Conservation (phyloP, 2,329 filamentous ascomycete species). For the Talaromyces sp. region DNA sequence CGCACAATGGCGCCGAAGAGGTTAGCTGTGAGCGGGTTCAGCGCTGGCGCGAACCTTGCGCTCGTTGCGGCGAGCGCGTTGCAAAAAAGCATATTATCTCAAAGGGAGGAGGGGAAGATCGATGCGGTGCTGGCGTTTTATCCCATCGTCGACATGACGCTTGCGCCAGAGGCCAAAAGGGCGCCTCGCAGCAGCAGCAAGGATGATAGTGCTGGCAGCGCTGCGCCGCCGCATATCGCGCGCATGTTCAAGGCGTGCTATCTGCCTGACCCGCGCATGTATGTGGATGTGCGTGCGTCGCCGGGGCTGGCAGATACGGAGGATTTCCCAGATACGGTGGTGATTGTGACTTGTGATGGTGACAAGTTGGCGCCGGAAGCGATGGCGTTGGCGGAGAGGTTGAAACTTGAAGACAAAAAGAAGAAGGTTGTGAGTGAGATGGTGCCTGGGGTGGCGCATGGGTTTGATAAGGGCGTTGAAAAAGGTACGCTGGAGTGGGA, state of each 20-base stretch:
- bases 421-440: not conserved
- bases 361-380: constrained; percentile 22
- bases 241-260: constrained; percentile 23
- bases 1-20: not conserved
- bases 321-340: constrained; percentile 21
- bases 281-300: constrained; percentile 20
- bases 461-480: not conserved
- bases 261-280: constrained; percentile 20
- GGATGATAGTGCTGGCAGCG: constrained; percentile 6
- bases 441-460: constrained; percentile 3
- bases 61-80: constrained; percentile 24
- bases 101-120: constrained; percentile 18
- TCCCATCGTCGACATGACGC: constrained; percentile 20
- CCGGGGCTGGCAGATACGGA: constrained; percentile 22
- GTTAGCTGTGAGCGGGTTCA: constrained; percentile 34
- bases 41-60: constrained; percentile 36
- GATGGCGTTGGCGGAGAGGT: constrained; percentile 19
- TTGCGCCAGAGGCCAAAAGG: constrained; percentile 9
- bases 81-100: constrained; percentile 8
- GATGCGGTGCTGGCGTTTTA: constrained; percentile 27
- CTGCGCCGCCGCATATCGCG: constrained; percentile 18
- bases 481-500: not conserved
- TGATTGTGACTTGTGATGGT: constrained; percentile 21
- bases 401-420: constrained; percentile 16
- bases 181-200: constrained; percentile 1